Base-by-base conservation (phyloP, 2,329 filamentous ascomycete species). In the Cladophialophora psammophila region DNA sequence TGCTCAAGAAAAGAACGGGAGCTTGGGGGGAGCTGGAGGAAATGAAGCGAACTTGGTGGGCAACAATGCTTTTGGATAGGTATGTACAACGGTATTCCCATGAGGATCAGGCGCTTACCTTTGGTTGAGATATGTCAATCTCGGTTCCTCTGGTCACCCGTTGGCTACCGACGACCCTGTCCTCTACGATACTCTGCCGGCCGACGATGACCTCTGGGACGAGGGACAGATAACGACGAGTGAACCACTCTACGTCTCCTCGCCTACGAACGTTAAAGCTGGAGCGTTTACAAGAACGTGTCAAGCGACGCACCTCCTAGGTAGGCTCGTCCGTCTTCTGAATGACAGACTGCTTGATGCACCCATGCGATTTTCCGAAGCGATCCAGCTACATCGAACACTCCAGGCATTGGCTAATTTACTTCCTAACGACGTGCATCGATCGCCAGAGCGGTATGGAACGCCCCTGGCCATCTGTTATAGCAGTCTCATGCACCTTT, bases 221-320 rank as follows among this genome's bases (percentile, higher is more conserved):
- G 62, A 59, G 31, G 72, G 69, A 9, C 69, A 74, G 13, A 69
- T 75, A 34, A 65, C 63, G 7, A 63, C 66, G 12, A 73, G 69
- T 45, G 70, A 75, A 53, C 73, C 72, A 2, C 61, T 75, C 9
- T 73, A 74, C 53, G 66, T 75, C 6, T 72, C 71, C 2, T 72
- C 72, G 9, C 62, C 74, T 12, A 72, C 74, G 0, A 68, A 64
- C 31, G 64, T 73, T n/a, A 59, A 57, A 48, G 77, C 74, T 5
- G 72, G 74, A 13, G 70, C 76, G 9, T 79, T 77, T 70, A 76
- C 76, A 2, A 69, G 77, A 35, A 75, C 75, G 5, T 77, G 75
- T 55, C 78, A 79, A 66, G 76, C 76, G n/a, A 69, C 69, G 13
- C 75, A 78, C 63, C 67, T 79, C 9, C 68, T 78, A 1, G 77